These are phyloP conservation scores for Prunella vulgaris DNA, from an alignment of 257 asterid species.

Conservation along the genomic window DNA sequence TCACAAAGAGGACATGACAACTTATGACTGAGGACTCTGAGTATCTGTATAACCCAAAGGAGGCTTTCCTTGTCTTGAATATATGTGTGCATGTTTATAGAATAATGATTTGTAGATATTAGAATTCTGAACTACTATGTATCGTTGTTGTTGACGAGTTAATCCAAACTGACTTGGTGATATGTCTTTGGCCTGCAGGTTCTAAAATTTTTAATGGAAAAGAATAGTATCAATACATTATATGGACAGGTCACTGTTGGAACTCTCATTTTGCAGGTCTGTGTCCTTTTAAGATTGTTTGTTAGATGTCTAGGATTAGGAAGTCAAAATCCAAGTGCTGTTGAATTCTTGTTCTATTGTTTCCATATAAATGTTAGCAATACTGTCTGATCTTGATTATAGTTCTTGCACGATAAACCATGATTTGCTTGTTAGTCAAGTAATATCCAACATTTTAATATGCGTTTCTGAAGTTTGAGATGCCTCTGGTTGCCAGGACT, in stretches of 20 bases:
- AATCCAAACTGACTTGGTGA: constrained; percentile 18
- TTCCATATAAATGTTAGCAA: constrained; percentile 8
- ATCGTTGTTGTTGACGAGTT: constrained; percentile 11
- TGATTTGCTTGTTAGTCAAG: constrained; percentile 11
- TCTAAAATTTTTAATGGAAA: constrained; percentile 80
- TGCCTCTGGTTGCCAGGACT: constrained; percentile 55
- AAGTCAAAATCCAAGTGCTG: constrained; percentile 10
- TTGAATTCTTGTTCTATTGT: constrained; percentile 18
- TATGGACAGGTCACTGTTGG: constrained; percentile 88
- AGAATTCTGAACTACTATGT: neutral
- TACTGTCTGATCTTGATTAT: constrained; percentile 3
- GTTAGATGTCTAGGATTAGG: neutral
- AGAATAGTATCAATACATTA: constrained; percentile 52
- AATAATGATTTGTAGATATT: neutral
- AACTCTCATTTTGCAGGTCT: constrained; percentile 74
- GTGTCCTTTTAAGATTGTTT: constrained; percentile 18
- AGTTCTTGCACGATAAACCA: neutral
- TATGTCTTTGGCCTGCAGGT: constrained; percentile 47
- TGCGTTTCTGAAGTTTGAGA: constrained; percentile 26
- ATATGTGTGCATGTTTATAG: neutral
- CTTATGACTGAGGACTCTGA: neutral
- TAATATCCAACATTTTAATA: constrained; percentile 9
- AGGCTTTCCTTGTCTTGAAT: neutral
- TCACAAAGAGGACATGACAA: neutral
- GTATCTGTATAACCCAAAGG: neutral